A percentile compares a stretch with the other conserved stretches of the same genome.
phyloP scores from a whole-genome alignment of 2,329 filamentous ascomycete genomes.

The Claviceps humidiphila region DNA sequence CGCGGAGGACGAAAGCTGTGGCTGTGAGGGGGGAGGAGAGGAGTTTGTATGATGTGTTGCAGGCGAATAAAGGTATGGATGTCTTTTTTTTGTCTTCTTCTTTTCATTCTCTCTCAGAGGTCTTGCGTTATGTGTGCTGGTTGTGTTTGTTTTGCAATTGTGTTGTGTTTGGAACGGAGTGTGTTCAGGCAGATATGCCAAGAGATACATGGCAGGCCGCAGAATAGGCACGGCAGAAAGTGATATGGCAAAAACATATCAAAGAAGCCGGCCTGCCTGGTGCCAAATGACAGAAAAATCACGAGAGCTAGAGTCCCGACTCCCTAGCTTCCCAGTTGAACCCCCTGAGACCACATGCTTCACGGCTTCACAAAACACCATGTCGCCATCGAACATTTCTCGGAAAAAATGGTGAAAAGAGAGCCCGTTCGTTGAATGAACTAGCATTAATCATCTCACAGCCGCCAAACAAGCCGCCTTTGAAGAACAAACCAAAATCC shows the following conservation, averaged over 20 bases:
- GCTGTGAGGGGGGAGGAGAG: slow-evolving; percentile 35
- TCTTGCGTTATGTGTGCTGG: not conserved
- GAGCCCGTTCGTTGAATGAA: too few species aligned
- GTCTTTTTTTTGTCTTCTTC: not conserved
- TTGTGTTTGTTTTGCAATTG: not conserved
- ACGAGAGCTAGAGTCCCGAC: too few species aligned
- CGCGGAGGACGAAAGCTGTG: slow-evolving; percentile 40
- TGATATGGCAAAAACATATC: too few species aligned
- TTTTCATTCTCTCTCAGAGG: not conserved
- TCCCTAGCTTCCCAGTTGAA: too few species aligned
- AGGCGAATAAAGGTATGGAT: slow-evolving; percentile 64
- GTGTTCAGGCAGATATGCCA: too few species aligned
- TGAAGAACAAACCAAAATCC: slow-evolving; percentile 57
- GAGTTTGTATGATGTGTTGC: slow-evolving; percentile 59
- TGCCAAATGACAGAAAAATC: too few species aligned
- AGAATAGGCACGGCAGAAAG: too few species aligned
- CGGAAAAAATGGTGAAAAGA: not conserved
- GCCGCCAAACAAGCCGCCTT: slow-evolving; percentile 73
- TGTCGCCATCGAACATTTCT: too few species aligned
- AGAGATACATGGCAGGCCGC: too few species aligned
- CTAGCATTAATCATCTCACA: slow-evolving; percentile 14
- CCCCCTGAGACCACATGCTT: too few species aligned
- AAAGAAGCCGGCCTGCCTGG: too few species aligned
- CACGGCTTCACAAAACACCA: too few species aligned
- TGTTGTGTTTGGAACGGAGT: not conserved